phyloP scores from a whole-genome alignment of 768 basidiomycete genomes.

The Boletus rex-veris region DNA sequence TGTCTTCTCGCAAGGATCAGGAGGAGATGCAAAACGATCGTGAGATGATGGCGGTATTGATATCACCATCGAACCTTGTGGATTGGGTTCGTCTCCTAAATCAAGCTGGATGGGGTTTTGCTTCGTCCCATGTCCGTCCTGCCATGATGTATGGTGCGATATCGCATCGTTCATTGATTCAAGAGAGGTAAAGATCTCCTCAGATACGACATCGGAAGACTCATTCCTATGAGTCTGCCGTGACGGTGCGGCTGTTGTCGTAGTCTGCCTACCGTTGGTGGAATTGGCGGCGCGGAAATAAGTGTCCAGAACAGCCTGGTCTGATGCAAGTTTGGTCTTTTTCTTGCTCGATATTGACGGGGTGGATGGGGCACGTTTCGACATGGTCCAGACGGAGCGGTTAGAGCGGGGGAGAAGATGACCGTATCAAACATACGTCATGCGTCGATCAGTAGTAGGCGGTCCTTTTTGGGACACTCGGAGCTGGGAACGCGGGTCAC shows the following conservation, averaged over 20 bases:
- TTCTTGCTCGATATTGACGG: constrained; percentile 16
- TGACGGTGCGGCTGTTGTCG: constrained; percentile 10
- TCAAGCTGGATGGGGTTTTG: constrained; percentile 26
- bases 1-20: constrained; percentile 3
- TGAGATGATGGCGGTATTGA: constrained; percentile 11
- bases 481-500: not conserved
- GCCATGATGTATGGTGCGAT: constrained; percentile 10
- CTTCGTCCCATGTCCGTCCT: constrained; percentile 23
- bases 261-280: constrained; percentile 10
- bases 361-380: constrained; percentile 15
- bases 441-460: constrained; percentile 21
- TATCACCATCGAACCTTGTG: constrained; percentile 4
- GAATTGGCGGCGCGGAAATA: constrained; percentile 24
- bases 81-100: constrained; percentile 15
- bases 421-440: constrained; percentile 24
- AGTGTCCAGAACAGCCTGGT: constrained; percentile 22
- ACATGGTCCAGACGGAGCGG: constrained; percentile 16
- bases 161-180: not conserved
- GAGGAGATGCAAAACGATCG: constrained; percentile 11
- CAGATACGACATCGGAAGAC: constrained; percentile 16
- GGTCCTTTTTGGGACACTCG: constrained; percentile 21
- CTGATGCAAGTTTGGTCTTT: constrained; percentile 15
- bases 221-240: constrained; percentile 14
- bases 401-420: constrained; percentile 12
- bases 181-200: constrained; percentile 9